A percentile compares a stretch with the other conserved stretches of the same genome.
Evolutionary conservation across 306 rosid species (phyloP).

Genomic region (Luffa aegyptiaca): DNA sequence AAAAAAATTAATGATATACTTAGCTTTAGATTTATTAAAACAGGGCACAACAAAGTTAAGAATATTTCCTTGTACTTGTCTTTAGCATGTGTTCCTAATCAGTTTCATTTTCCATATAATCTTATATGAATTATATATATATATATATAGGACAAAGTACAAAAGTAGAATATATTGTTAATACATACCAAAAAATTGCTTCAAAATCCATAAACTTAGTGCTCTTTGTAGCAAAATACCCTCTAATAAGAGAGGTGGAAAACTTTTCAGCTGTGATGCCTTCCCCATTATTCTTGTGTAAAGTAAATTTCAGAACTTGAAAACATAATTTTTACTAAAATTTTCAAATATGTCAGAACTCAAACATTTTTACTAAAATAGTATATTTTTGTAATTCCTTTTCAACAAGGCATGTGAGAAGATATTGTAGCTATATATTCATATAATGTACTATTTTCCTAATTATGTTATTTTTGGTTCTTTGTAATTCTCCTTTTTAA

Average conservation of each 20-base stretch:
- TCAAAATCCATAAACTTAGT: neutral
- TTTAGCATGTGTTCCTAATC: neutral
- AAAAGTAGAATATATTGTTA: neutral
- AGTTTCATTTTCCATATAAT: neutral
- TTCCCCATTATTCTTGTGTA: neutral
- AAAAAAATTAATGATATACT: neutral
- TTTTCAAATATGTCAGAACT: neutral
- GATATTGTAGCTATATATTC: neutral
- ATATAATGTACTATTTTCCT: neutral
- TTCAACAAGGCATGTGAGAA: slow-evolving; percentile 5
- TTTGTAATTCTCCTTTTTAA: neutral
- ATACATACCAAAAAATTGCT: neutral
- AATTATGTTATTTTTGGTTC: neutral
- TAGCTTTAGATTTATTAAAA: neutral
- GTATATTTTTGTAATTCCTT: neutral
- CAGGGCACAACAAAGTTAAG: neutral
- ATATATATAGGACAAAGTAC: neutral
- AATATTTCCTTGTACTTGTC: neutral
- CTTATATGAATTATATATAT: neutral
- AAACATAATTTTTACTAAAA: neutral
- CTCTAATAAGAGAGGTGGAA: too few species aligned
- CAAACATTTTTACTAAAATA: neutral
- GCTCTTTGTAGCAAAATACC: neutral
- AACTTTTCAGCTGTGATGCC: neutral
- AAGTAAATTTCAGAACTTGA: neutral